A percentile compares a stretch with the other conserved stretches of the same genome.
These are phyloP conservation scores for Veloporphyrellus conicus DNA, from an alignment of 1,284 basidiomycete genomes.

Conservation along the genomic window DNA sequence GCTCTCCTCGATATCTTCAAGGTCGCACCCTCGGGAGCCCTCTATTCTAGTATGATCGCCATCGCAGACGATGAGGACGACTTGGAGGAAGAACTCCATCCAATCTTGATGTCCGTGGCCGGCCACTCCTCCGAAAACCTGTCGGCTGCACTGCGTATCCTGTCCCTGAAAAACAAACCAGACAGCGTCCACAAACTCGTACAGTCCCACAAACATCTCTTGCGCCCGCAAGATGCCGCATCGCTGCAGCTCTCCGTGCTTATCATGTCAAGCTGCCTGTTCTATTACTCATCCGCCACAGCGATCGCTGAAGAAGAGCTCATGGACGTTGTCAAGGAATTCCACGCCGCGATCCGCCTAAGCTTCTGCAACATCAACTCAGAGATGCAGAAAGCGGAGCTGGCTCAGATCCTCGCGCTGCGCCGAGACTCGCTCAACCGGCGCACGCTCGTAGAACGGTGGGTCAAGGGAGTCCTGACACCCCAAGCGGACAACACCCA, in stretches of 20 bases:
- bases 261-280: constrained; percentile 32
- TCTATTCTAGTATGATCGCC: constrained; percentile 43
- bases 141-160: constrained; percentile 51
- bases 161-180: constrained; percentile 36
- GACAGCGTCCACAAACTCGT: constrained; percentile 42
- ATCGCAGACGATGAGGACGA: constrained; percentile 35
- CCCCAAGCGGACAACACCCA: constrained; percentile 38
- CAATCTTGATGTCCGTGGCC: constrained; percentile 39
- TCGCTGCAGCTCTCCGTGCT: constrained; percentile 45
- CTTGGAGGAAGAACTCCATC: constrained; percentile 36
- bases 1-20: constrained; percentile 46
- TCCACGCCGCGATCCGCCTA: constrained; percentile 40
- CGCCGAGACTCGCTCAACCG: constrained; percentile 37
- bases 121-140: constrained; percentile 49
- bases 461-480: constrained; percentile 50
- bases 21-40: constrained; percentile 41
- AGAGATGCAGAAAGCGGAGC: constrained; percentile 36
- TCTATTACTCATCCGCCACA: constrained; percentile 35
- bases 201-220: constrained; percentile 44
- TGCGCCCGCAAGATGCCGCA: constrained; percentile 52
- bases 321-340: constrained; percentile 39
- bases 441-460: constrained; percentile 45
- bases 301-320: constrained; percentile 51
- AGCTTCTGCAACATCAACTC: constrained; percentile 49
- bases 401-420: constrained; percentile 46